Conservation (phyloP, 2,329 filamentous ascomycete genomes). For the Chaetomium sp. region DNA sequence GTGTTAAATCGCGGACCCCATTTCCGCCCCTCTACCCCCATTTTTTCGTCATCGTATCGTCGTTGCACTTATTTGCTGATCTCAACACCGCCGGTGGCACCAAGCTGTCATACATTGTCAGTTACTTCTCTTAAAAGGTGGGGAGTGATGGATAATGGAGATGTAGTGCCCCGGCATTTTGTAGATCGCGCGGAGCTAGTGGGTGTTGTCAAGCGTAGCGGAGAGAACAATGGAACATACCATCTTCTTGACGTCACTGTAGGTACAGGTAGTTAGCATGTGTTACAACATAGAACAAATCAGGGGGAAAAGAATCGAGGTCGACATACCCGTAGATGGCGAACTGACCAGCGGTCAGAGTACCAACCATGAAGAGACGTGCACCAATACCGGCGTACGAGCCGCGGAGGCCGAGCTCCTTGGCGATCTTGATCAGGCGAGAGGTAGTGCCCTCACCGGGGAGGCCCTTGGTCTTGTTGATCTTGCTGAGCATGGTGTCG, state of each 20-base stretch:
- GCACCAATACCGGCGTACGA: conserved; percentile 70
- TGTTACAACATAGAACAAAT: neutral
- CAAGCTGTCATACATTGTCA: conserved; percentile 24
- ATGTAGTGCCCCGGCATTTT: no score
- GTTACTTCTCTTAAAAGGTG: no score
- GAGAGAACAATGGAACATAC: no score
- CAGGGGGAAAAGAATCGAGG: neutral
- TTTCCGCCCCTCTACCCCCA: neutral
- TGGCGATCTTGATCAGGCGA: conserved; percentile 73
- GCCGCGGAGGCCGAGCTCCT: conserved; percentile 68
- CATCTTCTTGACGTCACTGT: neutral
- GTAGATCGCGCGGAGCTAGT: no score
- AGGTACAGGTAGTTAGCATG: neutral
- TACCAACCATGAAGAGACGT: conserved; percentile 50
- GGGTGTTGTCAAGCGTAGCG: no score
- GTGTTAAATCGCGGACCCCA: neutral
- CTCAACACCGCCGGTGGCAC: conserved; percentile 70
- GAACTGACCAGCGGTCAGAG: conserved; percentile 67
- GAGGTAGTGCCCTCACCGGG: conserved; percentile 71
- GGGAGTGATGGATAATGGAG: no score
- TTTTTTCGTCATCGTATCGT: neutral
- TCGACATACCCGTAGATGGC: conserved; percentile 68
- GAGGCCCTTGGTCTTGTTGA: conserved; percentile 79
- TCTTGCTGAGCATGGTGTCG: conserved; percentile 82
- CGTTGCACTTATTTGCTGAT: conserved; percentile 43